These are phyloP conservation scores for Collybia sordida DNA, from an alignment of 768 basidiomycete species.

Conservation along the genomic window DNA sequence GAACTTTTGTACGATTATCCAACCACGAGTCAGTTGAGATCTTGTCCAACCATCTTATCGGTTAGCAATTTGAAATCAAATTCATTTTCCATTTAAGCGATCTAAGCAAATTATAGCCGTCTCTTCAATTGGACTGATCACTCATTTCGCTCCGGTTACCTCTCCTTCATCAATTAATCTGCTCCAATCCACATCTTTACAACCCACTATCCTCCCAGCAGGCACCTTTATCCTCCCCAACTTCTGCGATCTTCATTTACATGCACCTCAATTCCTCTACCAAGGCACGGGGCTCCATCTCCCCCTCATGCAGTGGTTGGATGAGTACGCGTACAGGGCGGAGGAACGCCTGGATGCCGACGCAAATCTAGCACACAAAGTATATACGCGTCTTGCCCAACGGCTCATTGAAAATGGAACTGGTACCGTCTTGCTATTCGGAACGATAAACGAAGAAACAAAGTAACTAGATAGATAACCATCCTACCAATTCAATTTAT, in stretches of 20 bases:
- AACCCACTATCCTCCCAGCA: constrained; percentile 33
- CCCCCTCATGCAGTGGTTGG: constrained; percentile 82
- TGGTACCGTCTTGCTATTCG: constrained; percentile 75
- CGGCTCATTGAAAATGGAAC: constrained; percentile 77
- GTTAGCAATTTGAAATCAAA: constrained; percentile 23
- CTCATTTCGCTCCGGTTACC: constrained; percentile 41
- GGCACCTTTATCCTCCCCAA: constrained; percentile 76
- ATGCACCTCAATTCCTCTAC: constrained; percentile 88
- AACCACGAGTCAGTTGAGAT: constrained; percentile 53
- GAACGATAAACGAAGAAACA: constrained; percentile 78
- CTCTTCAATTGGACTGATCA: constrained; percentile 49
- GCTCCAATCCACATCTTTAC: constrained; percentile 18
- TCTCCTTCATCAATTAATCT: constrained; percentile 33
- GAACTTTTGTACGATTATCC: constrained; percentile 60
- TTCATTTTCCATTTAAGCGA: not conserved
- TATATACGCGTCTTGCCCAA: constrained; percentile 66
- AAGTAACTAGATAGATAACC: constrained; percentile 73
- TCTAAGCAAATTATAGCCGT: not conserved
- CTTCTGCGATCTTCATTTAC: constrained; percentile 83
- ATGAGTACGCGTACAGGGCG: constrained; percentile 79
- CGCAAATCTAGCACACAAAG: constrained; percentile 54
- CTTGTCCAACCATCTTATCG: constrained; percentile 53
- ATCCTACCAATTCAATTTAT: not conserved
- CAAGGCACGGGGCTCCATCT: constrained; percentile 86
- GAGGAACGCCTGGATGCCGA: constrained; percentile 74